A percentile compares a stretch with the other conserved stretches of the same genome.
These are phyloP conservation scores for Apiotrichum veenhuisii DNA, from an alignment of 1,284 basidiomycete species.

Conservation along the genomic window DNA sequence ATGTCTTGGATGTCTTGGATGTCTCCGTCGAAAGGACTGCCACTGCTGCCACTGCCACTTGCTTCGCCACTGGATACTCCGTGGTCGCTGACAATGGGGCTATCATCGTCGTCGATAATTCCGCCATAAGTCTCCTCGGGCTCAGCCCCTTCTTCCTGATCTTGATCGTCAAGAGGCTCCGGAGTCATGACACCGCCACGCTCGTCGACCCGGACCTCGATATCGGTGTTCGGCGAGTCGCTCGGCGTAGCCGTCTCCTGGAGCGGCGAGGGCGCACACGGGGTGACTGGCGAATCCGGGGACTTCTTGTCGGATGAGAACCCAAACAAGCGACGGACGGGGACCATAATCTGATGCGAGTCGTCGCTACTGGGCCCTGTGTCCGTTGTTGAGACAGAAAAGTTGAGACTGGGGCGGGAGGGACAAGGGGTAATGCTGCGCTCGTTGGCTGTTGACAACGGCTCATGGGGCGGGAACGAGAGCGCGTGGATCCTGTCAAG, in stretches of 20 bases:
- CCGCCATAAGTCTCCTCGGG: not conserved
- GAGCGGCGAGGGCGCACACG: not conserved
- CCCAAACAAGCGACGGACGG: not conserved
- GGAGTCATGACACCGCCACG: not conserved
- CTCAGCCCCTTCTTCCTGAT: no score
- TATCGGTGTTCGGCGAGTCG: not conserved
- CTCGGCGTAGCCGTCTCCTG: not conserved
- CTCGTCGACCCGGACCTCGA: not conserved
- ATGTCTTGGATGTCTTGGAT: no score
- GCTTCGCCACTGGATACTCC: no score
- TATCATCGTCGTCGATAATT: not conserved
- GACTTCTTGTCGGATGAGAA: not conserved
- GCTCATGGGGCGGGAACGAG: slow-evolving; percentile 3
- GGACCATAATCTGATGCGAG: not conserved
- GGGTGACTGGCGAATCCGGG: not conserved
- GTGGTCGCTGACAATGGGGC: not conserved
- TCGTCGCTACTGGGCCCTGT: slow-evolving; percentile 3
- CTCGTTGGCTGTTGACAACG: not conserved
- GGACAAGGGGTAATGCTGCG: not conserved
- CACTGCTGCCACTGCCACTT: not conserved
- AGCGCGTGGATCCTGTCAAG: slow-evolving; percentile 13
- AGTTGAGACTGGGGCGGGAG: slow-evolving; percentile 10
- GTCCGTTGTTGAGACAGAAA: slow-evolving; percentile 3
- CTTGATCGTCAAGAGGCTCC: not conserved
- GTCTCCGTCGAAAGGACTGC: not conserved